These are phyloP conservation scores for Globisporangium spinosum DNA, from an alignment of 352 stramenopile genomes.

Conservation along the genomic window DNA sequence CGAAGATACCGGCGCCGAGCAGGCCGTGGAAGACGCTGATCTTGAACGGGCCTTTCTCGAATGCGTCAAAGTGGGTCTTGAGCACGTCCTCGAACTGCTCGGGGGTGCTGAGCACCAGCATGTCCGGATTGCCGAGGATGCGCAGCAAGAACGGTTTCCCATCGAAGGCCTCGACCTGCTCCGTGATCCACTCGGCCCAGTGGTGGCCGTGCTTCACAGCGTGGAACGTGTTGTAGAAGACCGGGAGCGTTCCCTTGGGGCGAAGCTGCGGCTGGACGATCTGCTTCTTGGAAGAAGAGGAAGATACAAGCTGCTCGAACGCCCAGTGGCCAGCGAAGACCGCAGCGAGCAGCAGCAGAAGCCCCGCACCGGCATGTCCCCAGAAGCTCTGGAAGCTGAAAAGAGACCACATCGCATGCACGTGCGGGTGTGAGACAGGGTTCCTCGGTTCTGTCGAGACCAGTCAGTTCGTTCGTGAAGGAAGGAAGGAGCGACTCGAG, in stretches of 20 bases:
- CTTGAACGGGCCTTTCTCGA: not conserved
- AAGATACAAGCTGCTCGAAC: not conserved
- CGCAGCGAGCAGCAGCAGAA: not conserved
- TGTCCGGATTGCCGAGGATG: not conserved
- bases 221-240: slow-evolving; percentile 1
- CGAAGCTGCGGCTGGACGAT: not conserved
- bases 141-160: not conserved
- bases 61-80: not conserved
- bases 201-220: not conserved
- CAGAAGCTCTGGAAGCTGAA: not conserved
- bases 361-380: not conserved
- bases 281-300: not conserved
- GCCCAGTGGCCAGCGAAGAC: not conserved
- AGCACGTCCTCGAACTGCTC: not conserved
- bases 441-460: not conserved
- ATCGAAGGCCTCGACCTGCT: not conserved
- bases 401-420: not conserved
- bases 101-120: not conserved
- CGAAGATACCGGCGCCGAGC: slow-evolving; percentile 20
- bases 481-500: not conserved
- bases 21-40: not conserved
- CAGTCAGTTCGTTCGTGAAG: too few relatives aligned
- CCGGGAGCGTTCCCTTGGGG: not conserved
- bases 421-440: not conserved
- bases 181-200: slow-evolving; percentile 7